phyloP scores from a whole-genome alignment of 495 filamentous ascomycete genomes.

The Penicillium arizonense region DNA sequence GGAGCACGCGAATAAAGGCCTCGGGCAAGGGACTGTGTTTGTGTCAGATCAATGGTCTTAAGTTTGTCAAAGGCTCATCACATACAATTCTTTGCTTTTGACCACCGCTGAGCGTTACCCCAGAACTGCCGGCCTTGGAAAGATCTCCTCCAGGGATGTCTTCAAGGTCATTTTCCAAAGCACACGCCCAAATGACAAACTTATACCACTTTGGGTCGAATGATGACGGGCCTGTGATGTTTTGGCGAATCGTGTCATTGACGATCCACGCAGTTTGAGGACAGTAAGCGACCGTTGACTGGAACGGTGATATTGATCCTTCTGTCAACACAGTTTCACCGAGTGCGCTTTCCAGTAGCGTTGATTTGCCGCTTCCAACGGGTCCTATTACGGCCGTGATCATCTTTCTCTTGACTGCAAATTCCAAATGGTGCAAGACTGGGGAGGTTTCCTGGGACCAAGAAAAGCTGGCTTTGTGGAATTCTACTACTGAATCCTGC shows the following conservation, averaged over 20 bases:
- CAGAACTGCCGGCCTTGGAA: slow-evolving; percentile 78
- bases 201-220: slow-evolving; percentile 34
- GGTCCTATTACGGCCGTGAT: slow-evolving; percentile 37
- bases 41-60: background rate
- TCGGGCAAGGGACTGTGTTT: slow-evolving; percentile 14
- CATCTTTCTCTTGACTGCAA: slow-evolving; percentile 1
- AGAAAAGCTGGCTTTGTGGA: slow-evolving; percentile 6
- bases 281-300: slow-evolving; percentile 31
- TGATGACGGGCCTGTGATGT: slow-evolving; percentile 20
- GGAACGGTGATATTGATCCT: background rate
- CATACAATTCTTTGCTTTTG: slow-evolving; percentile 60
- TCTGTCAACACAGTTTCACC: slow-evolving; percentile 4
- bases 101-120: slow-evolving; percentile 79
- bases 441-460: background rate
- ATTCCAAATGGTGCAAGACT: background rate
- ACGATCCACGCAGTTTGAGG: slow-evolving; percentile 41
- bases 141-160: slow-evolving; percentile 56
- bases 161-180: slow-evolving; percentile 11
- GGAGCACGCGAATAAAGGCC: slow-evolving; percentile 22
- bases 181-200: slow-evolving; percentile 28
- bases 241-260: slow-evolving; percentile 41
- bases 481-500: background rate
- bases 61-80: background rate
- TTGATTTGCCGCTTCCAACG: slow-evolving; percentile 39
- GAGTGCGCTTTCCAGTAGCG: slow-evolving; percentile 29